Evolutionary conservation across 768 basidiomycete species (phyloP).

Genomic region (Nidularia sp.): DNA sequence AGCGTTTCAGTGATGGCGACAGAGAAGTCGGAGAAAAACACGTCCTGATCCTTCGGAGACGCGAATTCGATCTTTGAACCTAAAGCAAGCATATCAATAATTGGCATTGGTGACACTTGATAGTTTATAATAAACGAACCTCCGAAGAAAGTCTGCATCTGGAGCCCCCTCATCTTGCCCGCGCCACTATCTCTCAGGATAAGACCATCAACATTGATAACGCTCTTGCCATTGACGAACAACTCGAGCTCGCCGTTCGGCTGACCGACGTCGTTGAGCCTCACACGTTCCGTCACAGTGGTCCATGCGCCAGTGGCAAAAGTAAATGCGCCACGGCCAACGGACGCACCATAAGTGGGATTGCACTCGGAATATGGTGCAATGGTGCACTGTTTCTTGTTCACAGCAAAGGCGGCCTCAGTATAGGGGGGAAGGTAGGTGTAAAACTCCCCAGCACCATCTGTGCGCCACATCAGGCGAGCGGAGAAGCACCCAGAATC

Average conservation of each 20-base stretch:
- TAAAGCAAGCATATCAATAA: not conserved
- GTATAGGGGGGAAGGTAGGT: constrained; percentile 59
- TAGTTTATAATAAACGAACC: constrained; percentile 29
- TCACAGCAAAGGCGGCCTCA: constrained; percentile 33
- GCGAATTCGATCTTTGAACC: constrained; percentile 17
- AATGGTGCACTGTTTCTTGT: constrained; percentile 46
- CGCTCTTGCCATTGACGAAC: constrained; percentile 61
- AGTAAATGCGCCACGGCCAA: constrained; percentile 65
- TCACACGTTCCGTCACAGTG: constrained; percentile 64
- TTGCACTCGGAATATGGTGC: constrained; percentile 51
- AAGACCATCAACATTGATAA: constrained; percentile 53
- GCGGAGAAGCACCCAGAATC: constrained; percentile 55
- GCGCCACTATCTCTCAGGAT: constrained; percentile 43
- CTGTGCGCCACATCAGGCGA: constrained; percentile 66
- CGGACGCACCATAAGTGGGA: constrained; percentile 58
- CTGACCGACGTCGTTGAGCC: constrained; percentile 67
- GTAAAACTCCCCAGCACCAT: constrained; percentile 64
- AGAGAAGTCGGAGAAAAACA: not conserved
- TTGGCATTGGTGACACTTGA: not conserved
- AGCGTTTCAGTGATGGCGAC: not conserved
- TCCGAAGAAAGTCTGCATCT: constrained; percentile 80
- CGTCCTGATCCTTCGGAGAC: not conserved
- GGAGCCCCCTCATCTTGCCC: constrained; percentile 60
- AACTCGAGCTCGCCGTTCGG: constrained; percentile 72
- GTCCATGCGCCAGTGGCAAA: constrained; percentile 67